Base-by-base conservation (phyloP, 2,329 filamentous ascomycete species). In the Anthostomella pinea region DNA sequence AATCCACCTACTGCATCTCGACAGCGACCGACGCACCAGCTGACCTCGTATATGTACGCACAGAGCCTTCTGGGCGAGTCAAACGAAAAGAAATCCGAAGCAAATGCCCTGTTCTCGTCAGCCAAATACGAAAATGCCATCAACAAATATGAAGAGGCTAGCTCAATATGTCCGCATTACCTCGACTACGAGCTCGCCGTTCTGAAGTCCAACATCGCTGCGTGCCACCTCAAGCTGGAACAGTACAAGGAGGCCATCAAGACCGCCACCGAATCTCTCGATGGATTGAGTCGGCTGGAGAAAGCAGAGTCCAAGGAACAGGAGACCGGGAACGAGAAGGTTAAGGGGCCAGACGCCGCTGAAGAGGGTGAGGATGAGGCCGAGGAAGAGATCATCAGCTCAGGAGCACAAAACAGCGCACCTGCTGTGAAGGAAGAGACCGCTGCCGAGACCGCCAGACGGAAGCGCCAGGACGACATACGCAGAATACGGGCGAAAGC, bases 171-270 rank as follows among this genome's bases (percentile, higher is more conserved):
- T 54, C 91, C 91, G 2, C 82, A 79, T 47, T 94, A 95, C 59
- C 77, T 95, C 17, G 81, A 91, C 59, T 95, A 87, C 65, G 88
- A 95, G 51, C 73, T 91, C 45, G 88, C 90, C 17, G 87, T 97
- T 8, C 72, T 97, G 5, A 80, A 83, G 41, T 89, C 85, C 59
- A 97, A 97, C 67, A 83, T 96, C 48, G 78, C 91, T 2, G 91
- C 90, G 8, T 95, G 89, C 58, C 80, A 95, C 53, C 62, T 97
- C 36, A 94, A 94, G 59, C 70, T 94, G 3, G 73, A 81, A 43
- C 83, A 91, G 43, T 96, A 89, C 87, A 88, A 90, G 49, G 81
- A 87, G 19, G 87, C 88, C 8, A 75, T 89, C 27, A 81, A 83
- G 31, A 74, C 78, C 8, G 89, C 90, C 1, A 85, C 81, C 0